Conservation (phyloP, 1,139 yeast genomes). For the Meyerozyma sp. region DNA sequence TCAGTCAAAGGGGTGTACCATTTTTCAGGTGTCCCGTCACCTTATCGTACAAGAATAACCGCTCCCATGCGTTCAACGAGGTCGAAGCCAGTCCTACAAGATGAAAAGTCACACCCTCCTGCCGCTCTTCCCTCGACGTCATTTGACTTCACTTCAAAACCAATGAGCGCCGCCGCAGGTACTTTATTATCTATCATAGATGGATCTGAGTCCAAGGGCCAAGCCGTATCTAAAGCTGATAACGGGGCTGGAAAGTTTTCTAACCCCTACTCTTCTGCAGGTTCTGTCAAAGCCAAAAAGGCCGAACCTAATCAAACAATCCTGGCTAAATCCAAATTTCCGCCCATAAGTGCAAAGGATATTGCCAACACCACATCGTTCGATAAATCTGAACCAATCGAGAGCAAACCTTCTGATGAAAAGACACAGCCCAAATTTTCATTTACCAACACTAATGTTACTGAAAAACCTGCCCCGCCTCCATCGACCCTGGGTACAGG, state of each 20-base stretch:
- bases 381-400: constrained; percentile 24
- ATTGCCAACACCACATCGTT: constrained; percentile 33
- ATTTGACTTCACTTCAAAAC: constrained; percentile 6
- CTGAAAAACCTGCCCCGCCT: neutral
- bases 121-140: neutral
- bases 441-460: too few species aligned
- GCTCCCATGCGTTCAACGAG: constrained; percentile 17
- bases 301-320: neutral
- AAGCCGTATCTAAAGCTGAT: constrained; percentile 6
- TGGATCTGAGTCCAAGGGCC: constrained; percentile 12
- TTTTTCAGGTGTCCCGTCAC: constrained; percentile 61
- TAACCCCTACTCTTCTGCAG: constrained; percentile 1
- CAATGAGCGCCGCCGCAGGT: constrained; percentile 61
- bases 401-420: constrained; percentile 8
- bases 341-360: constrained; percentile 45
- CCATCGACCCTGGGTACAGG: neutral
- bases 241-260: neutral
- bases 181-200: constrained; percentile 61
- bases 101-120: neutral
- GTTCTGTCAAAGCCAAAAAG: neutral
- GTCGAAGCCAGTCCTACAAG: constrained; percentile 8
- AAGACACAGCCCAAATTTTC: too few species aligned
- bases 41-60: constrained; percentile 50
- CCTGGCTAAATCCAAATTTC: constrained; percentile 22
- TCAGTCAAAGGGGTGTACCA: constrained; percentile 51